Conservation (phyloP, 176 grass and related monocot species). For the Calamus simplicifolius region DNA sequence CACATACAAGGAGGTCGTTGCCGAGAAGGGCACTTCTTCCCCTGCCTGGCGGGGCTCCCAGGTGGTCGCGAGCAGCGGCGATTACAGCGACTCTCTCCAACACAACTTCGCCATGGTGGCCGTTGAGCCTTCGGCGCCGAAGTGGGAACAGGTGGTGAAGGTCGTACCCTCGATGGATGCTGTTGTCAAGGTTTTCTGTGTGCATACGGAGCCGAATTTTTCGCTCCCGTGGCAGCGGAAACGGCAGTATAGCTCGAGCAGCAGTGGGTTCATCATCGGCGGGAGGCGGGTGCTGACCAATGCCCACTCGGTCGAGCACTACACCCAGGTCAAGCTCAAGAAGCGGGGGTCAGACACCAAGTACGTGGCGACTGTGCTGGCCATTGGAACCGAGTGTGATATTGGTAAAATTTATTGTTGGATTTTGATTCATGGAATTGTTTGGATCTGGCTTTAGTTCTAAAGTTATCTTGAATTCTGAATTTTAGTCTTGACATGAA, state of each 20-base stretch:
- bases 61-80: constrained; percentile 8
- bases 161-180: constrained; percentile 86
- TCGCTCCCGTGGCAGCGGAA: constrained; percentile 95
- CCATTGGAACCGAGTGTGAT: constrained; percentile 90
- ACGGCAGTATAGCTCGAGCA: constrained; percentile 88
- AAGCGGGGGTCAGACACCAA: constrained; percentile 88
- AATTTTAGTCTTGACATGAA: too few relatives aligned
- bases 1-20: not conserved
- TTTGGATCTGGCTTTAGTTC: too few relatives aligned
- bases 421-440: too few relatives aligned
- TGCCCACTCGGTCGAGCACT: constrained; percentile 88
- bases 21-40: not conserved
- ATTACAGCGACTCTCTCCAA: not conserved
- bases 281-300: constrained; percentile 84
- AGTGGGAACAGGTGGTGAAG: constrained; percentile 68
- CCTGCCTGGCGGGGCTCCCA: not conserved
- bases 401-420: constrained; percentile 42
- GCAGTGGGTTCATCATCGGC: constrained; percentile 66
- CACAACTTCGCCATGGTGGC: constrained; percentile 1
- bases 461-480: too few relatives aligned
- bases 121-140: constrained; percentile 27
- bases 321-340: constrained; percentile 96
- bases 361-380: constrained; percentile 81
- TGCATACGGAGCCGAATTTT: constrained; percentile 92
- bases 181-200: constrained; percentile 96